Conservation (phyloP, 306 rosid species). For the Begonia peltatifolia region DNA sequence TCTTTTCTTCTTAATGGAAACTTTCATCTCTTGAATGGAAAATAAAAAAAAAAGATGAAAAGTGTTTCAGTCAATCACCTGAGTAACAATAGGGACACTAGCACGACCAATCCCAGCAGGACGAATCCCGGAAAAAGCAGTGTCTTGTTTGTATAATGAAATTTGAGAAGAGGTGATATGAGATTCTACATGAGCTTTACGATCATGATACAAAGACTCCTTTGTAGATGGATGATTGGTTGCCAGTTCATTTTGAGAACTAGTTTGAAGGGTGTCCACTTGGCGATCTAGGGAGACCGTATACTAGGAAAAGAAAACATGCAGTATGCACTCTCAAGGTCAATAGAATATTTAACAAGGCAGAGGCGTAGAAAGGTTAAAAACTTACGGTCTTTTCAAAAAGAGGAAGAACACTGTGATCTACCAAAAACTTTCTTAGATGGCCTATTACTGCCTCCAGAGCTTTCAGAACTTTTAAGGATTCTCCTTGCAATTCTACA, state of each 20-base stretch:
- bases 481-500: constrained; percentile 90
- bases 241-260: constrained; percentile 44
- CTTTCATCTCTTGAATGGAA: too few species aligned
- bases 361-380: constrained; percentile 1
- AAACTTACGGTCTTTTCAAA: constrained; percentile 85
- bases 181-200: constrained; percentile 67
- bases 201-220: constrained; percentile 55
- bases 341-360: constrained; percentile 1
- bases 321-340: constrained; percentile 4
- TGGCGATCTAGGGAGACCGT: constrained; percentile 63
- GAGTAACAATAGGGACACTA: constrained; percentile 76
- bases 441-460: constrained; percentile 82
- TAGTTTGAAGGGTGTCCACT: constrained; percentile 35
- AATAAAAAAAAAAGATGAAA: neutral
- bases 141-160: constrained; percentile 60
- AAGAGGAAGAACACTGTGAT: constrained; percentile 88
- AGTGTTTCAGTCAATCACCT: constrained; percentile 32
- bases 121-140: constrained; percentile 55
- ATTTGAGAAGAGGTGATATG: constrained; percentile 50
- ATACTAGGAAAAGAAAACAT: constrained; percentile 31
- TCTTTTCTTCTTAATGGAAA: too few species aligned
- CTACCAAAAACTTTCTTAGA: constrained; percentile 89
- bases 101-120: constrained; percentile 60
- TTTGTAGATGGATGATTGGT: constrained; percentile 36
- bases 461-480: constrained; percentile 71